phyloP scores from a whole-genome alignment of 345 rosid genomes.

The Bruguiera parviflora region DNA sequence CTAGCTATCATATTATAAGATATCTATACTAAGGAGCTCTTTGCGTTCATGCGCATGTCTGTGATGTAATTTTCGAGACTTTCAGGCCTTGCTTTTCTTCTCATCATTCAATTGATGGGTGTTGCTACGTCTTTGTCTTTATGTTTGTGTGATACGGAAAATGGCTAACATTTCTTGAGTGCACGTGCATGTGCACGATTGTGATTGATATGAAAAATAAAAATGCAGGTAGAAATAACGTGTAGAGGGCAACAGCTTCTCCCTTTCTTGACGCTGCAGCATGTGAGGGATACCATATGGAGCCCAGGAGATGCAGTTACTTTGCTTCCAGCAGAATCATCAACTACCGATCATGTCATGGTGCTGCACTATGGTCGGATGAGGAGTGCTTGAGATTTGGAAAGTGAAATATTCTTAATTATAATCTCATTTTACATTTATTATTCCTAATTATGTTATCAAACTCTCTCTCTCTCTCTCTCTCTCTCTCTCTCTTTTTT shows the following conservation, averaged over 20 bases:
- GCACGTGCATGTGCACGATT: background rate
- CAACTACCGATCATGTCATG: slow-evolving; percentile 81
- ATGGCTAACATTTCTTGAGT: too few species aligned
- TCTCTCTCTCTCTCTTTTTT: too few species aligned
- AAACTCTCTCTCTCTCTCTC: background rate
- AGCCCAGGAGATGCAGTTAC: slow-evolving; percentile 51
- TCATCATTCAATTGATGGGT: too few species aligned
- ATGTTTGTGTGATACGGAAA: too few species aligned
- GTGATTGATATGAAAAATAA: background rate
- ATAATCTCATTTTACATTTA: slow-evolving; percentile 18
- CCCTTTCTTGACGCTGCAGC: slow-evolving; percentile 81
- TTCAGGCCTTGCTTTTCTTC: too few species aligned
- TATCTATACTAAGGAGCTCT: background rate
- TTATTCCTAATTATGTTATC: slow-evolving; percentile 30
- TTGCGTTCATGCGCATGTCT: slow-evolving; percentile 5
- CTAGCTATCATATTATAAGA: background rate
- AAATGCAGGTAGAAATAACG: slow-evolving; percentile 79
- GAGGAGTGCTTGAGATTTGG: slow-evolving; percentile 27
- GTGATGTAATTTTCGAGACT: too few species aligned
- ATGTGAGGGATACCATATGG: slow-evolving; percentile 90
- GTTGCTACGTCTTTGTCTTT: too few species aligned
- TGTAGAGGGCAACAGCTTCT: slow-evolving; percentile 83
- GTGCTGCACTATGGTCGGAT: slow-evolving; percentile 75
- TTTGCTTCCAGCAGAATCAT: slow-evolving; percentile 53
- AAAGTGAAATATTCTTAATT: background rate